Base-by-base conservation (phyloP, 441 rosid genomes). In the Melastoma candidum region DNA sequence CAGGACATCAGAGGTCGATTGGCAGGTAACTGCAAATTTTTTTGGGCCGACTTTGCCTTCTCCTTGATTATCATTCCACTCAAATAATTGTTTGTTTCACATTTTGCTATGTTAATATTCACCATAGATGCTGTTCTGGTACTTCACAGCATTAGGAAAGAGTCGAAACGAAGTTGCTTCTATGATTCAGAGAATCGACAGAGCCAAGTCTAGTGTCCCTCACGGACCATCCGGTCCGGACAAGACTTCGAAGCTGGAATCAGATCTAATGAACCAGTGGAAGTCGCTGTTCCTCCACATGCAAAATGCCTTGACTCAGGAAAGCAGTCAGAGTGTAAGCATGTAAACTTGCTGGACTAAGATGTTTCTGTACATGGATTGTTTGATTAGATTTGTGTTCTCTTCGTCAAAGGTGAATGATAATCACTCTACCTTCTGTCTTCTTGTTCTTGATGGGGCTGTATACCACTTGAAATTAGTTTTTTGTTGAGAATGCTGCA, bases 1-100 rank as follows among this genome's bases (percentile, higher is more conserved):
- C 94, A 88, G 76, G 97, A 92, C 67, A 74, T 84, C 61, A 88
- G 82, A 65, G 94, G 95, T 58, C 79, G 92, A 68, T 64, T 85
- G 61, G 59, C 83, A 36, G 89, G 97, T 92, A 68, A 75, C 22
- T 17, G 22, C 22, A 17, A 17, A 17, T 17, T 26, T 12, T 51
- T 54, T 27, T 49, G 36, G 49, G 12, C 6, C 56, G 50, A 7
- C 24, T 49, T 50, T 13, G 46, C 13, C 29, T 27, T 48, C 32
- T 24, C 64, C 4, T 6, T 46, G 9, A 27, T 54, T 43, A 9
- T 26, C 24, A 48, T 62, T 17, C 12, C 26, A 13, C 56, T 52
- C 4, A n/a, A 66, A 25, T 24, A 29, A 46, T 24, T 54, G 1
- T 39, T 39, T 32, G 41, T 32, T 39, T 61, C 32, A 43, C 17